phyloP scores from a whole-genome alignment of 371 early-diverging fungal genomes.

The Apophysomyces trapeziformis region DNA sequence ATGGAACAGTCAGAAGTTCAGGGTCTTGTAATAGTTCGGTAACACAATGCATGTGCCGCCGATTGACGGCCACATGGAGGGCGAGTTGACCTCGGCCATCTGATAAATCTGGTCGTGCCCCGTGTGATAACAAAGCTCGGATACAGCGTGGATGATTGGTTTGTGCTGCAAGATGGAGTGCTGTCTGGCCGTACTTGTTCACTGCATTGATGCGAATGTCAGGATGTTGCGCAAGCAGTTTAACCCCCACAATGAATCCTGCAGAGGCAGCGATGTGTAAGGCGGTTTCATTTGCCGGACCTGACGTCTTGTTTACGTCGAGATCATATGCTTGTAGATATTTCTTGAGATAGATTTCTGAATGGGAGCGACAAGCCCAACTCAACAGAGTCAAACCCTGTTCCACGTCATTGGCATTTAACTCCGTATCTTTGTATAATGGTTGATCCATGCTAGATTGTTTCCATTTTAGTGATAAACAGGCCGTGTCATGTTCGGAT shows the following conservation, averaged over 20 bases:
- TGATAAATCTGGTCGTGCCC: slow-evolving; percentile 34
- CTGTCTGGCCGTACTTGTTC: slow-evolving; percentile 32
- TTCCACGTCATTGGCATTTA: not conserved
- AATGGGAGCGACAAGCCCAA: slow-evolving; percentile 42
- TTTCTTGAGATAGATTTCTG: slow-evolving; percentile 25
- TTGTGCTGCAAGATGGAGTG: slow-evolving; percentile 39
- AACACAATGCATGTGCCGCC: slow-evolving; percentile 32
- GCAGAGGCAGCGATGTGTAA: slow-evolving; percentile 42
- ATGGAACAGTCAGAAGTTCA: slow-evolving; percentile 11
- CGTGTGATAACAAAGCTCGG: slow-evolving; percentile 23
- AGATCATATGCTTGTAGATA: slow-evolving; percentile 26
- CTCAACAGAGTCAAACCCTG: slow-evolving; percentile 31
- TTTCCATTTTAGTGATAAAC: slow-evolving; percentile 1
- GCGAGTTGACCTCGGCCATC: slow-evolving; percentile 30
- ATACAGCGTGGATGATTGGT: slow-evolving; percentile 31
- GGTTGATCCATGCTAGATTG: not conserved
- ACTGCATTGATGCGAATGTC: slow-evolving; percentile 28
- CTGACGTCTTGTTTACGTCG: slow-evolving; percentile 30
- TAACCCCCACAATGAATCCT: slow-evolving; percentile 38
- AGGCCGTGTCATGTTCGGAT: not conserved
- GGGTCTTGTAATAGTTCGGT: slow-evolving; percentile 13
- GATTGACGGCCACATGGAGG: slow-evolving; percentile 34
- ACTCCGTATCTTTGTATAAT: not conserved
- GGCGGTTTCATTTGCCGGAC: slow-evolving; percentile 32
- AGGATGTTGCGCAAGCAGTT: slow-evolving; percentile 30